Percentiles rank a stretch among this genome's conserved stretches.
These are phyloP conservation scores for Pseudocercospora fijiensis DNA, from an alignment of 2,329 filamentous ascomycete species.

Conservation along the genomic window DNA sequence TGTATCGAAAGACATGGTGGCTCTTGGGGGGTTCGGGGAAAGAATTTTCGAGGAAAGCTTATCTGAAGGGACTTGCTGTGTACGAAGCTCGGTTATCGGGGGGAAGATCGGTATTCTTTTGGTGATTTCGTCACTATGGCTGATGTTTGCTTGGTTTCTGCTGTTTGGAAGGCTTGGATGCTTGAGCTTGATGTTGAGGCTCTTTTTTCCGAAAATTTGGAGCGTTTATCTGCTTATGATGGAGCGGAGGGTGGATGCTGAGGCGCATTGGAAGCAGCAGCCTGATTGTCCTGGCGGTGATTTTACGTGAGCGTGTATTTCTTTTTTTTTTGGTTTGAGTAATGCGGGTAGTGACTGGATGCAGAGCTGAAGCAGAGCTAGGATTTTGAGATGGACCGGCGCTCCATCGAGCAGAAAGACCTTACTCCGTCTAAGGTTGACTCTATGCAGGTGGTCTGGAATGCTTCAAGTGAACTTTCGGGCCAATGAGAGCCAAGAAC, in stretches of 20 bases:
- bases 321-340: too few species aligned
- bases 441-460: not conserved
- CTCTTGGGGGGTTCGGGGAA: not conserved
- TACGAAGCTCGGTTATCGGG: not conserved
- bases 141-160: not conserved
- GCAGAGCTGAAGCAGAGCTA: too few species aligned
- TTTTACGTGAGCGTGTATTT: too few species aligned
- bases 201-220: not conserved
- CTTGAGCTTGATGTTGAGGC: not conserved
- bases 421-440: too few species aligned
- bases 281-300: not conserved
- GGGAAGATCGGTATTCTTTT: not conserved
- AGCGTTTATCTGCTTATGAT: not conserved
- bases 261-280: conserved; percentile 1
- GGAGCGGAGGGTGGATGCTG: not conserved
- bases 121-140: not conserved
- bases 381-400: too few species aligned
- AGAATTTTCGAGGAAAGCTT: not conserved
- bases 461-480: not conserved
- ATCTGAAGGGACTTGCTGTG: not conserved
- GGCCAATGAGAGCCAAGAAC: not conserved
- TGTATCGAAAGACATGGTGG: not conserved
- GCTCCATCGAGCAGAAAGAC: too few species aligned
- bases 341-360: too few species aligned
- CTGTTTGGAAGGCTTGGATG: not conserved